A percentile compares a stretch with the other conserved stretches of the same genome.
Conservation (phyloP, 1,284 basidiomycete genomes). For the Papiliotrema laurentii region DNA sequence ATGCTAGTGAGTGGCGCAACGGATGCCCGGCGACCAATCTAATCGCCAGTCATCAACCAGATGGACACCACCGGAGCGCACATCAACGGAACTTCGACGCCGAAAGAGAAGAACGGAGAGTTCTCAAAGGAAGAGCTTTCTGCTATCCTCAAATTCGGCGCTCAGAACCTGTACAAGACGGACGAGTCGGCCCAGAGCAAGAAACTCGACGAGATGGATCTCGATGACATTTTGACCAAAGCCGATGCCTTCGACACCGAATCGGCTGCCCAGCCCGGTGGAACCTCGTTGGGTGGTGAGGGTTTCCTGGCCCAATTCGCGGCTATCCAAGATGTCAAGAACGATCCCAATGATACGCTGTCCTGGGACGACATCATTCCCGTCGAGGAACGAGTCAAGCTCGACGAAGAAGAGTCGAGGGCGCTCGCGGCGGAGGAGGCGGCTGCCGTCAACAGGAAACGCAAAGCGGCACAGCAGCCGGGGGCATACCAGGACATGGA, state of each 20-base stretch:
- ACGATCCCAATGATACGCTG: conserved; percentile 71
- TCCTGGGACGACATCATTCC: conserved; percentile 99
- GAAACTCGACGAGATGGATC: conserved; percentile 98
- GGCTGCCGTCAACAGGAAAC: conserved; percentile 59
- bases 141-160: conserved; percentile 98
- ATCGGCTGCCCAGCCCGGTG: conserved; percentile 71
- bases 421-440: conserved; percentile 53
- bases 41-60: conserved; percentile 83
- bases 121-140: conserved; percentile 96
- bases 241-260: conserved; percentile 97
- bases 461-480: conserved; percentile 66
- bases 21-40: background rate
- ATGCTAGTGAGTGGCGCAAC: conserved; percentile 72
- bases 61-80: conserved; percentile 99
- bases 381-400: conserved; percentile 78
- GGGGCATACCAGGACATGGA: conserved; percentile 87
- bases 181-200: conserved; percentile 87
- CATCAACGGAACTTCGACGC: conserved; percentile 74
- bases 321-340: conserved; percentile 95
- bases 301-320: conserved; percentile 94
- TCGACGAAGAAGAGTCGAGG: conserved; percentile 67
- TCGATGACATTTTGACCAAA: conserved; percentile 94
- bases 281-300: conserved; percentile 91
- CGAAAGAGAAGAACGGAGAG: conserved; percentile 71
- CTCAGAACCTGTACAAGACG: conserved; percentile 98